A percentile compares a stretch with the other conserved stretches of the same genome.
Evolutionary conservation across 306 rosid species (phyloP).

Genomic region (Cucurbita ficifolia): DNA sequence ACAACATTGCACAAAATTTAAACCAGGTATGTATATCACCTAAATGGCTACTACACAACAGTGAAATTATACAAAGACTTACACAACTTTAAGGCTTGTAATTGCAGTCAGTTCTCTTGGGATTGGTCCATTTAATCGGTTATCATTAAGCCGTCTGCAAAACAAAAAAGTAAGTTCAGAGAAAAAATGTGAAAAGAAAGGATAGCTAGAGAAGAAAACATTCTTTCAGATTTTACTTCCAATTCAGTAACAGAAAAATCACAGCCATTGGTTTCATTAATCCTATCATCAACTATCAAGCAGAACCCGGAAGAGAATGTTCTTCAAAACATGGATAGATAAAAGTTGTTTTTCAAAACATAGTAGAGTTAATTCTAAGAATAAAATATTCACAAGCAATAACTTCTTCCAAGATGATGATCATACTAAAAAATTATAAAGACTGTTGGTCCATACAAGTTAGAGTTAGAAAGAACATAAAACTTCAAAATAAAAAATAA

Average conservation of each 20-base stretch:
- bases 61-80: conserved; percentile 20
- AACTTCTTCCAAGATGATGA: neutral
- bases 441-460: neutral
- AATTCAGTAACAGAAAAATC: neutral
- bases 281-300: neutral
- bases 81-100: conserved; percentile 93
- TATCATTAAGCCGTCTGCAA: conserved; percentile 80
- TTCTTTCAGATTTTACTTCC: neutral
- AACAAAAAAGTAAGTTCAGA: neutral
- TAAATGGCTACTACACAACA: neutral
- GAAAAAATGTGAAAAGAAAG: neutral
- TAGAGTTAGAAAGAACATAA: neutral
- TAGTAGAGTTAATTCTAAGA: no score
- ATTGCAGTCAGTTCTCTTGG: conserved; percentile 56
- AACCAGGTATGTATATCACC: neutral
- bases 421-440: neutral
- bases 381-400: neutral
- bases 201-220: neutral
- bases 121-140: conserved; percentile 58
- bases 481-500: neutral
- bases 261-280: neutral
- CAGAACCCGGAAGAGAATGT: neutral
- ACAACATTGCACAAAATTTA: neutral
- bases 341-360: no score
- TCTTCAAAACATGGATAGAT: neutral